Conservation (phyloP, 306 rosid genomes). For the Lathyrus sativus region DNA sequence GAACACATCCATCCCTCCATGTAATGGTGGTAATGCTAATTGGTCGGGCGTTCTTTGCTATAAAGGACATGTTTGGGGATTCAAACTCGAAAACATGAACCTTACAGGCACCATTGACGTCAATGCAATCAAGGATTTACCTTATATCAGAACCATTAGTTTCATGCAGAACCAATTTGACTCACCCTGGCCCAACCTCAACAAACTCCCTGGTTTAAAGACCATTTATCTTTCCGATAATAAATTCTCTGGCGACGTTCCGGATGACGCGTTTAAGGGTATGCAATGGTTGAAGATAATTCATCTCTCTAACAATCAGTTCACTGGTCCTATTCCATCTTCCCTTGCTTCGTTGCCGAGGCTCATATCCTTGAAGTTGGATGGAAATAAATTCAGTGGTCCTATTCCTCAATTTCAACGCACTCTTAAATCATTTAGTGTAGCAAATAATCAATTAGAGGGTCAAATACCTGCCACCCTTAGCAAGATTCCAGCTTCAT, state of each 20-base stretch:
- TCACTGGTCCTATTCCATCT: conserved; percentile 60
- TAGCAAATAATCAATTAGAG: conserved; percentile 58
- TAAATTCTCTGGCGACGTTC: conserved; percentile 58
- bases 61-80: conserved; percentile 54
- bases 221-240: conserved; percentile 57
- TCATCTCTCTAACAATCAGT: conserved; percentile 55
- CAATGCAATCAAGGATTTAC: conserved; percentile 44
- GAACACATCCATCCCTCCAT: conserved; percentile 50
- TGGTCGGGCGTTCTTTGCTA: conserved; percentile 67
- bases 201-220: conserved; percentile 47
- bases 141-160: conserved; percentile 57
- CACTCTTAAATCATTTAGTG: conserved; percentile 41
- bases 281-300: conserved; percentile 71
- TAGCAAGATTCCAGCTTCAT: conserved; percentile 34
- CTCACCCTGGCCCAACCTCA: conserved; percentile 51
- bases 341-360: conserved; percentile 53
- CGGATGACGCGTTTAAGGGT: conserved; percentile 42
- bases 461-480: conserved; percentile 65
- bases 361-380: conserved; percentile 57
- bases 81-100: conserved; percentile 64
- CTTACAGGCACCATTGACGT: conserved; percentile 63
- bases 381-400: conserved; percentile 66
- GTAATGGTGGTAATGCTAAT: conserved; percentile 36
- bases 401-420: conserved; percentile 53
- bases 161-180: conserved; percentile 63